Evolutionary conservation across 208 protist genomes (phyloP).

Genomic region (Herpetomonas tarakana): DNA sequence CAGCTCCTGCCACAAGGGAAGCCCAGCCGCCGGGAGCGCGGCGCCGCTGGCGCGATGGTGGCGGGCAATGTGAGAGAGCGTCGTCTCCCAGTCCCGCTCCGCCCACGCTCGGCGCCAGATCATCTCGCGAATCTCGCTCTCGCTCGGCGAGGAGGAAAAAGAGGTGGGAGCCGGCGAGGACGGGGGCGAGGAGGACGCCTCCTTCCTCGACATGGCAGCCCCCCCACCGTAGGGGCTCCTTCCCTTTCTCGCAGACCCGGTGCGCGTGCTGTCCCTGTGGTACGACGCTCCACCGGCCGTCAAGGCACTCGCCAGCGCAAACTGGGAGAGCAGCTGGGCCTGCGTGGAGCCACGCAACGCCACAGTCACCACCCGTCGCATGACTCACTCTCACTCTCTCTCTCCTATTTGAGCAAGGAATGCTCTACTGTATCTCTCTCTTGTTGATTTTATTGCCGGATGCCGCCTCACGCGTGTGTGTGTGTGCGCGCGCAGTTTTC

Average conservation of each 20-base stretch:
- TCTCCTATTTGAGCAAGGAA: too few species aligned
- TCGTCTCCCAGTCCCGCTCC: conserved; percentile 3
- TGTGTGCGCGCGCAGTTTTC: too few species aligned
- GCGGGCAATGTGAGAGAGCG: neutral
- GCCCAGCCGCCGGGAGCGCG: too few species aligned
- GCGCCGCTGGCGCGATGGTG: too few species aligned
- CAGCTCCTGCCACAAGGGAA: conserved; percentile 3
- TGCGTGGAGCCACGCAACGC: too few species aligned
- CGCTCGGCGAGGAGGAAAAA: conserved; percentile 9
- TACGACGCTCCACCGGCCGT: neutral
- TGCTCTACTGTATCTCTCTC: too few species aligned
- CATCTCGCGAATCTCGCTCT: conserved; percentile 3
- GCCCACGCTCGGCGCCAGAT: conserved; percentile 8
- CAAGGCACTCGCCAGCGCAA: neutral
- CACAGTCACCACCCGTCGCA: too few species aligned
- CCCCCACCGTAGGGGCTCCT: too few species aligned
- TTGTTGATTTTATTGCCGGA: too few species aligned
- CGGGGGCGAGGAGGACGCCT: neutral
- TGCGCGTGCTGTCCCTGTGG: neutral
- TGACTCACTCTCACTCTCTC: too few species aligned
- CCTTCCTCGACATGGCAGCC: too few species aligned
- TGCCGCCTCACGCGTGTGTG: too few species aligned
- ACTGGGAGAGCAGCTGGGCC: neutral
- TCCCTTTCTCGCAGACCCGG: neutral
- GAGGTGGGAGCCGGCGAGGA: conserved; percentile 1